These are phyloP conservation scores for Lichtheimia ornata DNA, from an alignment of 371 early-diverging fungal species.

Conservation along the genomic window DNA sequence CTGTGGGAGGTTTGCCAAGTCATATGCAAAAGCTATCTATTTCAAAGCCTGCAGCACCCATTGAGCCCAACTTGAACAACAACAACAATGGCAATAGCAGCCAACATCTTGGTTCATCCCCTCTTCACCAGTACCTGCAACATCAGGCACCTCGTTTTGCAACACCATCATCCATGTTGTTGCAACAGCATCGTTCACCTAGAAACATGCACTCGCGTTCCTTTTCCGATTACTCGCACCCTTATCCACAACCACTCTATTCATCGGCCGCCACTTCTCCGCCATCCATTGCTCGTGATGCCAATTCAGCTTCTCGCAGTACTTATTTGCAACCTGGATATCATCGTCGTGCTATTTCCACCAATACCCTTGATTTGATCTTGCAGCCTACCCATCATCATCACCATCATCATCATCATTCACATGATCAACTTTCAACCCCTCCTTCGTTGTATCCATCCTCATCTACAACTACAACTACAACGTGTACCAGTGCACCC, in stretches of 20 bases:
- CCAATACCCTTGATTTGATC: conserved; percentile 40
- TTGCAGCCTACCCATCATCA: conserved; percentile 25
- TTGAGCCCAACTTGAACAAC: conserved; percentile 16
- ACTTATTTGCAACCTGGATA: conserved; percentile 10
- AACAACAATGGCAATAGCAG: background rate
- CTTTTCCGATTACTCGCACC: conserved; percentile 51
- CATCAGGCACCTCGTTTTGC: conserved; percentile 1
- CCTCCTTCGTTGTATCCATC: conserved; percentile 23
- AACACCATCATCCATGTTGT: conserved; percentile 11
- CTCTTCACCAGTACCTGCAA: conserved; percentile 2
- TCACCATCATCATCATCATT: conserved; percentile 17
- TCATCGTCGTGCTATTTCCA: conserved; percentile 47
- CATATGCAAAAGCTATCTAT: conserved; percentile 22
- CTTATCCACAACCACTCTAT: conserved; percentile 27
- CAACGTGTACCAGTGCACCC: conserved; percentile 17
- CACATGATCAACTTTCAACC: background rate
- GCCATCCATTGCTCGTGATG: conserved; percentile 13
- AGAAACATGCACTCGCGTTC: conserved; percentile 49
- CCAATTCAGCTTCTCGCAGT: conserved; percentile 14
- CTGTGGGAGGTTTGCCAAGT: conserved; percentile 10
- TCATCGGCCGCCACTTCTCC: conserved; percentile 7
- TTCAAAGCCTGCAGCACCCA: conserved; percentile 20
- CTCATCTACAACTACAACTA: conserved; percentile 30
- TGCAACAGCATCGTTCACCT: conserved; percentile 25
- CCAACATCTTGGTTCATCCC: conserved; percentile 5